Evolutionary conservation across 2,329 filamentous ascomycete species (phyloP).

Genomic region (Xylariaceae sp.): DNA sequence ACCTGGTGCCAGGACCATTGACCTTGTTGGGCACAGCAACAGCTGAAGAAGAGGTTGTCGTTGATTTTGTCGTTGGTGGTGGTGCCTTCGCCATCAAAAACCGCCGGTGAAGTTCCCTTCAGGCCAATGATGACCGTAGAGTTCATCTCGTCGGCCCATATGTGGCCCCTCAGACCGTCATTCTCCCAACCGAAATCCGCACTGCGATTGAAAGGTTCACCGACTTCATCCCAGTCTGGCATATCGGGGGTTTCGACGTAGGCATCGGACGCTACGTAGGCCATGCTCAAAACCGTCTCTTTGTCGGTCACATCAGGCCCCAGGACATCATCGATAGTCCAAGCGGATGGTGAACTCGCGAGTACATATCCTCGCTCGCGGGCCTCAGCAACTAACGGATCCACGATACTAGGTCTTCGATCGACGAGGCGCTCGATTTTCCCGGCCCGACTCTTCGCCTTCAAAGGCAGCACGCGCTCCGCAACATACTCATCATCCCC

Average conservation of each 20-base stretch:
- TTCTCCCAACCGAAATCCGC: slow-evolving; percentile 90
- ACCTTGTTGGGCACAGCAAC: slow-evolving; percentile 93
- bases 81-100: slow-evolving; percentile 96
- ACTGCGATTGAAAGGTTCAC: slow-evolving; percentile 79
- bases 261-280: slow-evolving; percentile 85
- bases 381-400: slow-evolving; percentile 75
- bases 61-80: slow-evolving; percentile 98
- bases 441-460: slow-evolving; percentile 64
- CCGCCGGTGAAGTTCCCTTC: slow-evolving; percentile 86
- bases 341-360: slow-evolving; percentile 71
- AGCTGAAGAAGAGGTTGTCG: slow-evolving; percentile 97
- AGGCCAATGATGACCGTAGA: slow-evolving; percentile 87
- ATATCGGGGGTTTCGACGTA: slow-evolving; percentile 75
- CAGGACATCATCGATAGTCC: slow-evolving; percentile 77
- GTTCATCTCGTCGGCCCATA: slow-evolving; percentile 86
- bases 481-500: slow-evolving; percentile 60
- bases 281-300: slow-evolving; percentile 79
- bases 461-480: slow-evolving; percentile 55
- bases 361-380: slow-evolving; percentile 69
- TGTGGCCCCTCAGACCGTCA: slow-evolving; percentile 87
- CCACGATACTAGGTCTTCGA: slow-evolving; percentile 73
- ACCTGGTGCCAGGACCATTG: slow-evolving; percentile 89
- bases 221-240: slow-evolving; percentile 82
- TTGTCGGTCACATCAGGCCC: slow-evolving; percentile 86
- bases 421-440: slow-evolving; percentile 83